Evolutionary conservation across 2,329 filamentous ascomycete genomes (phyloP).

Genomic region (Aureobasidium namibiae): DNA sequence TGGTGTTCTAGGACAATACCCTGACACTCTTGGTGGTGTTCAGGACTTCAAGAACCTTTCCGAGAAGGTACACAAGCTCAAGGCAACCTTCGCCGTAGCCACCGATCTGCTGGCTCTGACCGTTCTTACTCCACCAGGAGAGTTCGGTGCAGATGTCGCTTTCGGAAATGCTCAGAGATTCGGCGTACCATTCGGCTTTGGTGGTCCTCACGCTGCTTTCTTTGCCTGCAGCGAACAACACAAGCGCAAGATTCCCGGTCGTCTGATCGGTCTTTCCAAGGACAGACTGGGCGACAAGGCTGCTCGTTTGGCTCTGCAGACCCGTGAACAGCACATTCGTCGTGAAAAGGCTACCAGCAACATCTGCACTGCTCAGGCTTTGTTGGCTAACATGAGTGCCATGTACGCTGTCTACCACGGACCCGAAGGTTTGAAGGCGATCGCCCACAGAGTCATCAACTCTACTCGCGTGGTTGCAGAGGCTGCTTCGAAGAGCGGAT

Average conservation of each 20-base stretch:
- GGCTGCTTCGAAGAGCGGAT: conserved; percentile 50
- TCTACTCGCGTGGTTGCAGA: conserved; percentile 44
- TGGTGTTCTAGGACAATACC: conserved; percentile 90
- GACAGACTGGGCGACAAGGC: conserved; percentile 77
- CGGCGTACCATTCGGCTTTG: conserved; percentile 84
- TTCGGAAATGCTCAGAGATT: conserved; percentile 90
- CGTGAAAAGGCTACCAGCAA: conserved; percentile 97
- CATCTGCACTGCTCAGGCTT: conserved; percentile 89
- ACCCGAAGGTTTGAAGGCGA: conserved; percentile 70
- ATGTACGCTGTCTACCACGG: conserved; percentile 95
- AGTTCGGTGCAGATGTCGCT: conserved; percentile 91
- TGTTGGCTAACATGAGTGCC: conserved; percentile 91
- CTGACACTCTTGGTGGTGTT: conserved; percentile 76
- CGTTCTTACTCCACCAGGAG: conserved; percentile 77
- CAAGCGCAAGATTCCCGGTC: conserved; percentile 90
- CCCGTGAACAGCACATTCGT: conserved; percentile 90
- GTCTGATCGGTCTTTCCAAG: conserved; percentile 84
- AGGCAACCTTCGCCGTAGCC: conserved; percentile 74
- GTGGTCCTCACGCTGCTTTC: conserved; percentile 94
- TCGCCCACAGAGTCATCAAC: conserved; percentile 69
- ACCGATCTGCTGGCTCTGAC: conserved; percentile 87
- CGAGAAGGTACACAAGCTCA: conserved; percentile 66
- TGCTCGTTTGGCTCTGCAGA: conserved; percentile 78
- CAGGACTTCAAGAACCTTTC: conserved; percentile 67
- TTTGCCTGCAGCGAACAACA: conserved; percentile 86